Base-by-base conservation (phyloP, 495 filamentous ascomycete genomes). In the Daldinia bambusicola region DNA sequence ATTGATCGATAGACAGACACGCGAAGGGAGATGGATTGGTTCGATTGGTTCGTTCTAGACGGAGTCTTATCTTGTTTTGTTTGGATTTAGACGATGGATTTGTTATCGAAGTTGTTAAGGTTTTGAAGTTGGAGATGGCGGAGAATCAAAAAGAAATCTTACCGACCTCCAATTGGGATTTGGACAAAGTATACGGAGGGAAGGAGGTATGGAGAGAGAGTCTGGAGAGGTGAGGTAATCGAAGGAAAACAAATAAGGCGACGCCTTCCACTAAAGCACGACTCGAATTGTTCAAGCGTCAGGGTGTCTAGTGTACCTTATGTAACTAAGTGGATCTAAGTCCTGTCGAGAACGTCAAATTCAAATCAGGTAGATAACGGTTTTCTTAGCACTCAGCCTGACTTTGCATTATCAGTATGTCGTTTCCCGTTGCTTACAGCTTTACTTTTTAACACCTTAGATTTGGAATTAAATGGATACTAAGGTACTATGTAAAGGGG, bases 301-400 rank as follows among this genome's bases (percentile, higher is more conserved):
- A 26, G 26, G 26, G 26, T 26, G 26, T 26, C 26, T 26, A 26
- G 26, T 26, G 26, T 48, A 48, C 43, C 3, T 22, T 22, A 53
- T 37, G 30, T 36, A 16, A 56, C 67, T 63, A 55, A 72, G 69
- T 72, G 69, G 69, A 67, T 51, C 69, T 55, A 7, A 51, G 55
- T 60, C 26, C 1, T 26, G 26, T 26, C 18, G 30, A 59, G 14
- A 60, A 41, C 48, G 22, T 63, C 60, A 55, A 71, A 58, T 71
- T 63, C 55, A 55, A 71, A 58, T 71, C 36, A n/a, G n/a, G n/a
- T 67, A 32, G 32, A 48, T 48, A 59, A 71, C 52, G n/a, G 38
- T 64, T 55, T 52, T 3, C 26, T 70, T 64, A 38, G 55, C 55
- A 43, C 45, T 34, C 31, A 63, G 53, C 32, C 53, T 61, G 38